Evolutionary conservation across 1,284 basidiomycete genomes (phyloP).

Genomic region (Cryptococcus sp.): DNA sequence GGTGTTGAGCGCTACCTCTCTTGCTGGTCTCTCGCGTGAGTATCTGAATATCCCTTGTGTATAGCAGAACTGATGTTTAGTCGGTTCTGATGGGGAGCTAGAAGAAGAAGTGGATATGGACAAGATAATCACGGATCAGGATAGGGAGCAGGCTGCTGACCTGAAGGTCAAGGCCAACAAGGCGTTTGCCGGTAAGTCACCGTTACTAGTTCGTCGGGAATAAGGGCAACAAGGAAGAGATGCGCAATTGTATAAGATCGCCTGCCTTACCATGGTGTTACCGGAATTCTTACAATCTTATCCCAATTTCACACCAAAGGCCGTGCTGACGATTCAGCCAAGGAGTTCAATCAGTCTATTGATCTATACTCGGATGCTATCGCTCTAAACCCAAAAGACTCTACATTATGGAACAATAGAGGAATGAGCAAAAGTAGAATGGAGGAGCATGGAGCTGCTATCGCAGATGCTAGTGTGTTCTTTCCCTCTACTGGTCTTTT

Average conservation of each 20-base stretch:
- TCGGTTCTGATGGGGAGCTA: slow-evolving; percentile 42
- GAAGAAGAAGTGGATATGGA: slow-evolving; percentile 42
- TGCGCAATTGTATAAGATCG: too few relatives aligned
- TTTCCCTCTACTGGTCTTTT: slow-evolving; percentile 1
- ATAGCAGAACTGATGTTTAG: slow-evolving; percentile 15
- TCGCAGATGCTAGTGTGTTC: slow-evolving; percentile 45
- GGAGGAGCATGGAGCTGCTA: slow-evolving; percentile 50
- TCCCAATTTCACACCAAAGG: not conserved
- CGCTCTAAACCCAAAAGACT: slow-evolving; percentile 62
- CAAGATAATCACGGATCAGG: slow-evolving; percentile 59
- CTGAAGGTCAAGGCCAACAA: slow-evolving; percentile 82
- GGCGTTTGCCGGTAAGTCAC: slow-evolving; percentile 65
- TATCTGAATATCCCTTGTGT: not conserved
- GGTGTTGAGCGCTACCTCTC: slow-evolving; percentile 28
- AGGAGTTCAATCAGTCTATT: slow-evolving; percentile 62
- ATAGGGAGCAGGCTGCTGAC: slow-evolving; percentile 61
- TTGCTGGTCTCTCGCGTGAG: slow-evolving; percentile 40
- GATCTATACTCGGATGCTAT: slow-evolving; percentile 72
- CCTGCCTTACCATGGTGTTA: too few relatives aligned
- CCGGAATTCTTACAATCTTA: too few relatives aligned
- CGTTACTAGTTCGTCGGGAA: too few relatives aligned
- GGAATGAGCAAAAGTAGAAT: slow-evolving; percentile 53
- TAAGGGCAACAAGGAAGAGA: too few relatives aligned
- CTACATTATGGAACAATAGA: slow-evolving; percentile 49
- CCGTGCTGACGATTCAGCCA: too few relatives aligned